Evolutionary conservation across 148 eudicot genomes (phyloP), one percentile per base, ranked within the genome.

Genomic region (Simmondsia chinensis): DNA sequence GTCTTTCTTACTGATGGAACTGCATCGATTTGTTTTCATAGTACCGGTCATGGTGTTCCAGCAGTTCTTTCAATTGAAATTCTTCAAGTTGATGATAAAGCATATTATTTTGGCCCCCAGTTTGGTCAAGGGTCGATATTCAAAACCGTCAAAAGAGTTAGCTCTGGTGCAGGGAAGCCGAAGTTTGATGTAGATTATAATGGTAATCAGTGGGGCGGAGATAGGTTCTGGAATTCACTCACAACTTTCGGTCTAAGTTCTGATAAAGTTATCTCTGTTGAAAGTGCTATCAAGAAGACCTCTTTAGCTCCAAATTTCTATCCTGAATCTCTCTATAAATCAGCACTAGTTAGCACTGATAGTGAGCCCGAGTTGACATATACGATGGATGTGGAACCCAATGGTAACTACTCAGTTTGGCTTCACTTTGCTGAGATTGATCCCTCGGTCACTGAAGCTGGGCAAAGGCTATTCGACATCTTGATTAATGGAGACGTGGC

Each of bases 41-140:
- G 99, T 59, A 93, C 99, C 8, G 99, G 99, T 38, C 99, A 93
- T 23, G 99, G 99, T 43, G 94, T 82, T 65, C 99, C 99, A 18
- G 83, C 96, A 22, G 53, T 93, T 23, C 69, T 82, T 38, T 69
- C 99, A 3, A 79, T 93, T 26, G 99, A 93, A 67, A 73, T 93
- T 61, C 96, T 82, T 47, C 89, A 93, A 60, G 66, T 93, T 35
- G 73, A 87, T 56, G 73, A 86, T 11, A 56, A 39, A 35, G 94
- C 99, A 8, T 93, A 91, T 60, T 16, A 68, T 56, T 86, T 53
- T 54, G 96, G 94, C 12, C 68, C 75, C 2, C 59, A 59, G 5
- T 86, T 68, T 59, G 94, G 96, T 17, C 73, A 50, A 47, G 99
- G 79, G 35, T 63, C 61, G 19, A 77, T 93, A 11, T 60, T 93